Evolutionary conservation across 2,329 filamentous ascomycete genomes (phyloP).

Genomic region (Aspergillus nomiae): DNA sequence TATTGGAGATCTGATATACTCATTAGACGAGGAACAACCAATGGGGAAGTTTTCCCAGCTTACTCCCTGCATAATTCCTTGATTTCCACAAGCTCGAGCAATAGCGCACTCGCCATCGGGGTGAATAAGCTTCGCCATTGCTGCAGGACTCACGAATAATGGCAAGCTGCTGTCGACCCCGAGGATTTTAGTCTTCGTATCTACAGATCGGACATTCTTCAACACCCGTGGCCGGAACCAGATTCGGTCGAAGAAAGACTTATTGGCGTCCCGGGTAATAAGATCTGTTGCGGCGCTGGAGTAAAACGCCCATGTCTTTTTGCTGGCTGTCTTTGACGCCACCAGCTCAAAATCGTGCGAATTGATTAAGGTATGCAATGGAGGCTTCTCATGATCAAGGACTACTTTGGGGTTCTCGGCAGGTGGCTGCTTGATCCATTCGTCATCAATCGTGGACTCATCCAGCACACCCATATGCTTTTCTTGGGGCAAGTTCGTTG

Average conservation of each 20-base stretch:
- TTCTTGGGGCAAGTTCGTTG: conserved; percentile 43
- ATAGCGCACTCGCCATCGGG: conserved; percentile 64
- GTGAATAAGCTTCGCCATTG: conserved; percentile 66
- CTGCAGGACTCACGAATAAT: conserved; percentile 65
- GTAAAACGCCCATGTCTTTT: conserved; percentile 71
- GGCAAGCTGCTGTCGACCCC: conserved; percentile 57
- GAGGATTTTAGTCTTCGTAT: conserved; percentile 57
- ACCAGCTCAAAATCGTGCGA: conserved; percentile 63
- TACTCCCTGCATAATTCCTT: conserved; percentile 60
- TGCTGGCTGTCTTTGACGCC: conserved; percentile 56
- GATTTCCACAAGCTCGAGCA: conserved; percentile 53
- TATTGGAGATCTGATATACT: conserved; percentile 56
- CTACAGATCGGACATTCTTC: conserved; percentile 56
- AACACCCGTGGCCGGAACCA: conserved; percentile 62
- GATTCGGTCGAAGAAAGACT: conserved; percentile 57
- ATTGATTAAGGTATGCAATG: conserved; percentile 59
- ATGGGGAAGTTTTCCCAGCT: conserved; percentile 13
- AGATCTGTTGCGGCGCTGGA: conserved; percentile 67
- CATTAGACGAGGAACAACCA: neutral
- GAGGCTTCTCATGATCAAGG: conserved; percentile 47
- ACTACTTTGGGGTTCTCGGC: conserved; percentile 30
- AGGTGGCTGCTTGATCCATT: conserved; percentile 49
- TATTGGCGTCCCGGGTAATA: conserved; percentile 60
- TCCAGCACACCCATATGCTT: conserved; percentile 56
- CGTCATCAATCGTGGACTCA: conserved; percentile 49